Percentiles rank a stretch among this genome's conserved stretches.
phyloP scores from a whole-genome alignment of 805 yeast species.

The Lachancea kluyveri region DNA sequence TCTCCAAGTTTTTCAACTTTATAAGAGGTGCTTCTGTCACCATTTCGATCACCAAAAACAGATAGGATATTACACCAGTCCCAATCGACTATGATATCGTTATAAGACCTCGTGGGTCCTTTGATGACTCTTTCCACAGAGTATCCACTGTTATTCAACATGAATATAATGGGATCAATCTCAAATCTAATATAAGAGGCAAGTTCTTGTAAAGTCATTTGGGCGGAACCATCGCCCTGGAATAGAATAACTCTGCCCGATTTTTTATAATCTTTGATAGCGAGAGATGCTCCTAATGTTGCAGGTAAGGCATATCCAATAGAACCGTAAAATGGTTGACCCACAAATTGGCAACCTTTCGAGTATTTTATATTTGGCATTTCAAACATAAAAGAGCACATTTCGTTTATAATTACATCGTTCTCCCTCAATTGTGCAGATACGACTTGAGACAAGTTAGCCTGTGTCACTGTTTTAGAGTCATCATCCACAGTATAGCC shows the following conservation, averaged over 20 bases:
- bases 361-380: slow-evolving; percentile 63
- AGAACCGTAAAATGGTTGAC: slow-evolving; percentile 75
- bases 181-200: slow-evolving; percentile 55
- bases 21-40: not conserved
- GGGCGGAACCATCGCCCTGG: slow-evolving; percentile 93
- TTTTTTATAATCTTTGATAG: slow-evolving; percentile 45
- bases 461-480: slow-evolving; percentile 34
- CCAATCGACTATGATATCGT: slow-evolving; percentile 51
- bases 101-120: slow-evolving; percentile 70
- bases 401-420: slow-evolving; percentile 70
- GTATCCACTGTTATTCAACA: slow-evolving; percentile 82
- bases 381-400: slow-evolving; percentile 78
- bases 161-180: slow-evolving; percentile 60
- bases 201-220: slow-evolving; percentile 85
- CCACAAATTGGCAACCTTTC: slow-evolving; percentile 40
- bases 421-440: slow-evolving; percentile 44
- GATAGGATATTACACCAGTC: not conserved
- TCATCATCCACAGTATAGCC: slow-evolving; percentile 11
- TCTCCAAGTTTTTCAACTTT: not conserved
- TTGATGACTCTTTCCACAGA: slow-evolving; percentile 82
- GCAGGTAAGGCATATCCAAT: slow-evolving; percentile 89
- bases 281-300: slow-evolving; percentile 75
- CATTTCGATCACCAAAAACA: not conserved
- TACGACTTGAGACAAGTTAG: slow-evolving; percentile 36
- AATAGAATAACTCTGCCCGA: slow-evolving; percentile 53